Base-by-base conservation (phyloP, 495 filamentous ascomycete genomes). In the Penicillium subrubescens region DNA sequence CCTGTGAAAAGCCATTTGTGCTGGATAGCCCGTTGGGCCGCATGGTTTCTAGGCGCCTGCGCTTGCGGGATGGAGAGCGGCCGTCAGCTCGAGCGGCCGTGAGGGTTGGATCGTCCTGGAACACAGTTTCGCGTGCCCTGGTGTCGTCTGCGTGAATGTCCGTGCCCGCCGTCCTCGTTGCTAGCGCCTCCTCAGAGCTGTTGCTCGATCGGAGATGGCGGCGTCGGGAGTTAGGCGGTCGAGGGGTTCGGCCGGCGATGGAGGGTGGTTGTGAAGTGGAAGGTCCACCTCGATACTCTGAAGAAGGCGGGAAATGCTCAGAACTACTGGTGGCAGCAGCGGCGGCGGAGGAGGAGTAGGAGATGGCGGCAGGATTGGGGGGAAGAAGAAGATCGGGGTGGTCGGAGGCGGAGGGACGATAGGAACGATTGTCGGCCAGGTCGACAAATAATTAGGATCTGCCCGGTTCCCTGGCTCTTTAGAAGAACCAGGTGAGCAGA, bases 21-120 rank as follows among this genome's bases (percentile, higher is more conserved):
- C 64, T 76, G 21, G 75, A 82, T 53, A 81, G 68, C 44, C 82
- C 81, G 69, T 88, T 84, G 67, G 83, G 80, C 77, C 86, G 85
- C 87, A 90, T 89, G 67, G 73, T 88, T 76, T 76, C 75, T 76
- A 83, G 78, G 72, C 86, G 86, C 77, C 83, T 84, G 73, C 88
- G 87, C 82, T 89, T 89, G 76, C 79, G 69, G 64, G 76, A 77
- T 61, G 82, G 75, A 68, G 78, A 70, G 66, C 75, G 71, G 77
- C 68, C 76, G 70, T 77, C 77, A 65, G 75, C 69, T 73, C 65
- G 70, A 64, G 59, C 62, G 53, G 60, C 52, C 57, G 61, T 61
- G 61, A 69, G 61, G 61, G 64, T 69, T 56, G 68, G 56, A 62
- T 70, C 52, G 58, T 69, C 62, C 41, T 69, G 69, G 60, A 68